These are phyloP conservation scores for Xanthoconium separans DNA, from an alignment of 1,284 basidiomycete species.

Conservation along the genomic window DNA sequence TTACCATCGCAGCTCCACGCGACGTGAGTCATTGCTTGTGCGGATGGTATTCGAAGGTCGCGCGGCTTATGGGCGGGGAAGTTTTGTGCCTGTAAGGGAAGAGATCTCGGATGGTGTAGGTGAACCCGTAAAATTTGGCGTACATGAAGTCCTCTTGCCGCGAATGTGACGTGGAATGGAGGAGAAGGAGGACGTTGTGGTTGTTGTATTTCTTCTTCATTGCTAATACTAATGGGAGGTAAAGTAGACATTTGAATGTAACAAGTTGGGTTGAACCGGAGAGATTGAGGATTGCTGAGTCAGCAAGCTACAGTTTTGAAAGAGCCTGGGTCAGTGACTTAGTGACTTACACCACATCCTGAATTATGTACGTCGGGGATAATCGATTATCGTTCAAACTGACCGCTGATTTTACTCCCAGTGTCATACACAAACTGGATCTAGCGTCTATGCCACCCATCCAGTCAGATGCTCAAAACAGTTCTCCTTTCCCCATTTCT, in stretches of 20 bases:
- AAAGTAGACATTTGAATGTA: slow-evolving; percentile 24
- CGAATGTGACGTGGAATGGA: slow-evolving; percentile 66
- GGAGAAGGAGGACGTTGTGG: slow-evolving; percentile 74
- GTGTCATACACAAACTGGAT: too few species aligned
- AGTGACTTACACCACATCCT: too few species aligned
- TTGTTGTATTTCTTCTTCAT: slow-evolving; percentile 55
- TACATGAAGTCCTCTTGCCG: slow-evolving; percentile 70
- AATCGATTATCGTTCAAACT: too few species aligned
- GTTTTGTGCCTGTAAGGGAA: slow-evolving; percentile 54
- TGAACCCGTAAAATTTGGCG: slow-evolving; percentile 28
- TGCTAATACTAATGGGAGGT: slow-evolving; percentile 22
- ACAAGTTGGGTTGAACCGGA: slow-evolving; percentile 1
- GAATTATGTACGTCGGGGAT: too few species aligned
- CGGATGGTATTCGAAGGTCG: slow-evolving; percentile 63
- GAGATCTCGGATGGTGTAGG: slow-evolving; percentile 8
- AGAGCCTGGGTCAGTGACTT: too few species aligned
- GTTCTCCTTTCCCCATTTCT: too few species aligned
- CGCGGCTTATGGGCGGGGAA: slow-evolving; percentile 77
- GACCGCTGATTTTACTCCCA: too few species aligned
- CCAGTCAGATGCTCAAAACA: too few species aligned
- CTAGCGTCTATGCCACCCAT: too few species aligned
- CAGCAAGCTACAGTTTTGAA: too few species aligned
- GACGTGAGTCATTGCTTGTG: slow-evolving; percentile 68
- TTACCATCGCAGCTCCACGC: slow-evolving; percentile 82
- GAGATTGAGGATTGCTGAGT: slow-evolving; percentile 5